Evolutionary conservation across 345 rosid species (phyloP), one percentile per base, ranked within the genome.

Genomic region (Linum usitatissimum): DNA sequence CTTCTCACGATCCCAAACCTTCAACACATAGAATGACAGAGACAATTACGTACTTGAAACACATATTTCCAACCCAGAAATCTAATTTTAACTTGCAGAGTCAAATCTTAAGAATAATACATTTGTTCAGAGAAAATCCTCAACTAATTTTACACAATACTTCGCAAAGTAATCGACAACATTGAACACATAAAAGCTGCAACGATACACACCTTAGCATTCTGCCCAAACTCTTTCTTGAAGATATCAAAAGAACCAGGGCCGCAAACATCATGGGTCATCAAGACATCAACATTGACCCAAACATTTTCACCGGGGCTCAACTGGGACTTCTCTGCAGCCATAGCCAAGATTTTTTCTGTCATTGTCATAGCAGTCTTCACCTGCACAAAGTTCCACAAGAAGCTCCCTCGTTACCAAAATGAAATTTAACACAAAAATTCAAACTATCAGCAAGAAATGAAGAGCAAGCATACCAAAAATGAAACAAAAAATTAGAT

Each of bases 1-100:
- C 83, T 90, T 90, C 79, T 93, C 96, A 6, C 85, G 86, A 68
- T 93, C 97, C 99, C 99, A 93, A 65, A 93, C 99, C 99, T 92
- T 70, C 67, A 75, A 56, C 53, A 58, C 34, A 10, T 23, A 67
- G 4, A 63, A 9, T 45, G 56, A 0, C 19, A 30, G 45, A 12
- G 23, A 60, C n/a, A n/a, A n/a, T n/a, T n/a, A n/a, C n/a, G 45
- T 45, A 63, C 9, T 57, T 38, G 6, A 54, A 17, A 63, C 8
- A 56, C 38, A 42, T 3, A 42, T 2, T 8, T 14, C 15, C 9
- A 42, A 42, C n/a, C n/a, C n/a, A n/a, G n/a, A n/a, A n/a, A n/a
- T n/a, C n/a, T n/a, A n/a, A n/a, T n/a, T 42, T 2, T 42, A 42
- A 42, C 49, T 42, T 6, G 49, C 49, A 42, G 10, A 42, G 15